These are phyloP conservation scores for Kwoniella botswanensis DNA, from an alignment of 768 basidiomycete genomes.

Conservation along the genomic window DNA sequence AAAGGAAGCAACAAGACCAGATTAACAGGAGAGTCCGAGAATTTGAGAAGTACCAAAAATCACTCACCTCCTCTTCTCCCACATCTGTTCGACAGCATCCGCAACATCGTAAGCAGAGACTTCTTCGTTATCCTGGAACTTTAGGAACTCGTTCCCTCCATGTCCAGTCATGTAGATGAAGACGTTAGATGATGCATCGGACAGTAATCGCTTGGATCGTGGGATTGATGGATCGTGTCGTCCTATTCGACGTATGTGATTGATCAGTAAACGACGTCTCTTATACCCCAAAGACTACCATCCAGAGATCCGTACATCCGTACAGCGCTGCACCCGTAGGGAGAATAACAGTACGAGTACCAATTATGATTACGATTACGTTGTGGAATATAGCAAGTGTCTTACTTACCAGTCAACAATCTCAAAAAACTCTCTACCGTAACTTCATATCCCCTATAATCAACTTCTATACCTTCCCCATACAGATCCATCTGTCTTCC, in stretches of 20 bases:
- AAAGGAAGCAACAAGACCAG: no score
- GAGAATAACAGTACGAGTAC: no score
- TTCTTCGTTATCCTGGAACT: slow-evolving; percentile 99
- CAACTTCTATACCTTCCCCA: slow-evolving; percentile 95
- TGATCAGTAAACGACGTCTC: background rate
- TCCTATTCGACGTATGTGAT: slow-evolving; percentile 61
- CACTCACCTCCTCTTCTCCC: slow-evolving; percentile 84
- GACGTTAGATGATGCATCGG: slow-evolving; percentile 87
- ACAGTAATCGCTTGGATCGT: slow-evolving; percentile 86
- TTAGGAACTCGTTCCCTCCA: slow-evolving; percentile 96
- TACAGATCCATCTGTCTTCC: slow-evolving; percentile 85
- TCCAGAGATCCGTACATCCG: no score
- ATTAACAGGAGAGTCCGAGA: background rate
- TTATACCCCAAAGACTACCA: no score
- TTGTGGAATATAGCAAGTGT: background rate
- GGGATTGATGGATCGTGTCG: slow-evolving; percentile 83
- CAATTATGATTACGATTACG: background rate
- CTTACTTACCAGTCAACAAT: slow-evolving; percentile 77
- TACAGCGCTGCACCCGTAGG: no score
- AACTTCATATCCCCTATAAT: slow-evolving; percentile 97
- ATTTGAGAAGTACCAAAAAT: no score
- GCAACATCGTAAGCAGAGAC: slow-evolving; percentile 97
- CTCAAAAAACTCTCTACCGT: slow-evolving; percentile 95
- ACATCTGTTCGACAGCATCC: slow-evolving; percentile 98
- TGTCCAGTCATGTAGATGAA: slow-evolving; percentile 99